phyloP scores from a whole-genome alignment of 1,284 basidiomycete species.

The Takashimella koratensis region DNA sequence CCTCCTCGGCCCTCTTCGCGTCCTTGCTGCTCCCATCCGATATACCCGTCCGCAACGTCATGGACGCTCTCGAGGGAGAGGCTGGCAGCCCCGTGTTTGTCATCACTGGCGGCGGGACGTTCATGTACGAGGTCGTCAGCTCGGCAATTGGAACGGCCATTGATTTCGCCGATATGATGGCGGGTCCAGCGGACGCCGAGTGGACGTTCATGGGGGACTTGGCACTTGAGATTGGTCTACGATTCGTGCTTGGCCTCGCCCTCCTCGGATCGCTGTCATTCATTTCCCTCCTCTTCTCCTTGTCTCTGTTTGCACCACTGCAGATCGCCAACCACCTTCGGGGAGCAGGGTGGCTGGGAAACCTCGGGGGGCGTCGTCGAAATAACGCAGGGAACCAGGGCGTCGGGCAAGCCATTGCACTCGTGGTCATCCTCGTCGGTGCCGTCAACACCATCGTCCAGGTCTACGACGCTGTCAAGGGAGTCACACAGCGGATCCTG shows the following conservation, averaged over 20 bases:
- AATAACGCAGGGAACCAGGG: constrained; percentile 6
- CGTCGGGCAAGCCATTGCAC: constrained; percentile 26
- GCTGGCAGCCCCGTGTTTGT: constrained; percentile 20
- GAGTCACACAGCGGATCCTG: constrained; percentile 23
- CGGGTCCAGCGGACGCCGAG: neutral
- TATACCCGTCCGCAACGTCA: neutral
- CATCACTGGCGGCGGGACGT: constrained; percentile 24
- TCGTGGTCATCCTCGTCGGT: constrained; percentile 36
- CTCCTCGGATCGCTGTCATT: constrained; percentile 44
- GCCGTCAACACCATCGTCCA: constrained; percentile 33
- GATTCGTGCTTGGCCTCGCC: constrained; percentile 43
- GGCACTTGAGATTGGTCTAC: constrained; percentile 17
- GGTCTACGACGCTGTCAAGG: constrained; percentile 28
- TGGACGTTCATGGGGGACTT: constrained; percentile 5
- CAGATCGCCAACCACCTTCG: constrained; percentile 43
- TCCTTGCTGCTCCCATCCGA: neutral
- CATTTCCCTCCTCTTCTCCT: constrained; percentile 35
- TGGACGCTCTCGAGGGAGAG: neutral
- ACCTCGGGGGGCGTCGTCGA: constrained; percentile 16
- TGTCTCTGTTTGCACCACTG: constrained; percentile 42
- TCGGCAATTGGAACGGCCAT: constrained; percentile 35
- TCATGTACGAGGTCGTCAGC: constrained; percentile 35
- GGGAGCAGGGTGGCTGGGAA: constrained; percentile 29
- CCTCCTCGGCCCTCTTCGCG: constrained; percentile 15
- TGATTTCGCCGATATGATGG: constrained; percentile 21